phyloP scores from a whole-genome alignment of 2,329 filamentous ascomycete genomes.

The Sclerotinia borealis region DNA sequence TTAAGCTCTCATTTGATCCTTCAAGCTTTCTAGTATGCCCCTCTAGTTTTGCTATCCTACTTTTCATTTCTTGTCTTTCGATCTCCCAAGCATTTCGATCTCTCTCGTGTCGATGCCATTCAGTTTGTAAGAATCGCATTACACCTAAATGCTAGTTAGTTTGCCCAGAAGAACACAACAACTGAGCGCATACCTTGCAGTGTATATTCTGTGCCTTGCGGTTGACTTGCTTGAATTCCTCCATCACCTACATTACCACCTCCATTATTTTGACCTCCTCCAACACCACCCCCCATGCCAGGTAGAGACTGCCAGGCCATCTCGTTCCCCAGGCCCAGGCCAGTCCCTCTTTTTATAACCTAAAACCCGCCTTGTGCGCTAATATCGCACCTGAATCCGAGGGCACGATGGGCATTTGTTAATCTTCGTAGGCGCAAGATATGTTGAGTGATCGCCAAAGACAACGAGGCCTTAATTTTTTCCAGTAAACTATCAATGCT shows the following conservation, averaged over 20 bases:
- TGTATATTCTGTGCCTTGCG: constrained; percentile 64
- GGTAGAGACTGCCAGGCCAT: constrained; percentile 70
- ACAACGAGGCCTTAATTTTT: constrained; percentile 17
- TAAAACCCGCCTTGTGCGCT: constrained; percentile 15
- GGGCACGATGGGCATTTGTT: constrained; percentile 23
- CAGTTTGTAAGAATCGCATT: constrained; percentile 98
- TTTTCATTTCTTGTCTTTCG: constrained; percentile 98
- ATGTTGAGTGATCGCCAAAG: constrained; percentile 4
- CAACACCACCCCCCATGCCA: constrained; percentile 35
- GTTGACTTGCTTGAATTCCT: constrained; percentile 37
- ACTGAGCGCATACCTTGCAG: constrained; percentile 50
- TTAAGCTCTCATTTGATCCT: constrained; percentile 79
- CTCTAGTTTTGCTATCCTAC: constrained; percentile 88
- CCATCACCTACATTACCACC: constrained; percentile 24
- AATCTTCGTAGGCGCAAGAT: constrained; percentile 19
- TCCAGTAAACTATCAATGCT: constrained; percentile 2
- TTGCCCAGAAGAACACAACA: neutral
- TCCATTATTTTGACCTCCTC: constrained; percentile 31
- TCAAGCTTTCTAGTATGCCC: constrained; percentile 83
- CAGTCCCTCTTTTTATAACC: constrained; percentile 11
- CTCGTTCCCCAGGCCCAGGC: constrained; percentile 27
- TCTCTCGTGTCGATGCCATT: constrained; percentile 98
- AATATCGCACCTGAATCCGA: constrained; percentile 12
- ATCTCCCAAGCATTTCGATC: constrained; percentile 99
- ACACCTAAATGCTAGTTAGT: constrained; percentile 65